These are phyloP conservation scores for Sodiomyces alkalinus DNA, from an alignment of 2,329 filamentous ascomycete species.

Conservation along the genomic window DNA sequence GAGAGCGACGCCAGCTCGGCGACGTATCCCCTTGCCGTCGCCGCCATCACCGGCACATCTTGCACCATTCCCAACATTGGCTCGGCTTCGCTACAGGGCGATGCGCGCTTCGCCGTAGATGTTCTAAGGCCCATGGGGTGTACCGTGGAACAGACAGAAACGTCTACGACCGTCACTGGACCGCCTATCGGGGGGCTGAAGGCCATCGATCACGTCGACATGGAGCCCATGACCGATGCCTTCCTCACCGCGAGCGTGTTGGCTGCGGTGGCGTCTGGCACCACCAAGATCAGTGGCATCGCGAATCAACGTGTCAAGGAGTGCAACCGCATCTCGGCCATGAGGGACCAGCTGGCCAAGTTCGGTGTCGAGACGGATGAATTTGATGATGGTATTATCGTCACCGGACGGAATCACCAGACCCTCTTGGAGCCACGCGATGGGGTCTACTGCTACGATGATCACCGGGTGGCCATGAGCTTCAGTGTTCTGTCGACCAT, in stretches of 20 bases:
- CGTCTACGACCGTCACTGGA: constrained; percentile 84
- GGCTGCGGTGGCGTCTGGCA: constrained; percentile 72
- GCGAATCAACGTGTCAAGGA: constrained; percentile 97
- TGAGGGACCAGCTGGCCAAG: constrained; percentile 88
- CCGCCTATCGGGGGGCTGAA: constrained; percentile 60
- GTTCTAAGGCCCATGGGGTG: constrained; percentile 91
- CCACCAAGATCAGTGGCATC: constrained; percentile 81
- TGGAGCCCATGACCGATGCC: constrained; percentile 99
- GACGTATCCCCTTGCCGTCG: constrained; percentile 86
- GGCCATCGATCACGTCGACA: constrained; percentile 72
- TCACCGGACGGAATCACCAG: constrained; percentile 35
- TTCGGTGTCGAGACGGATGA: constrained; percentile 80
- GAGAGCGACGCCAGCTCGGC: constrained; percentile 97
- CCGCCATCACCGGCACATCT: constrained; percentile 87
- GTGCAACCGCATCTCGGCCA: constrained; percentile 89
- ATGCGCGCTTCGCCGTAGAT: constrained; percentile 85
- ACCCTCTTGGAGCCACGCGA: constrained; percentile 39
- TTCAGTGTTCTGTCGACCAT: constrained; percentile 77
- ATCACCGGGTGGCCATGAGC: constrained; percentile 96
- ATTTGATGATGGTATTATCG: constrained; percentile 85
- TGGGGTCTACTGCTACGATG: constrained; percentile 84
- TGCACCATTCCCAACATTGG: constrained; percentile 97
- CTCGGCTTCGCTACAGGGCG: constrained; percentile 78
- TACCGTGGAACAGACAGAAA: constrained; percentile 66
- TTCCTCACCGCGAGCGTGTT: constrained; percentile 92